A percentile compares a stretch with the other conserved stretches of the same genome.
phyloP scores from a whole-genome alignment of 768 basidiomycete genomes.

The Tylopilus sp. region DNA sequence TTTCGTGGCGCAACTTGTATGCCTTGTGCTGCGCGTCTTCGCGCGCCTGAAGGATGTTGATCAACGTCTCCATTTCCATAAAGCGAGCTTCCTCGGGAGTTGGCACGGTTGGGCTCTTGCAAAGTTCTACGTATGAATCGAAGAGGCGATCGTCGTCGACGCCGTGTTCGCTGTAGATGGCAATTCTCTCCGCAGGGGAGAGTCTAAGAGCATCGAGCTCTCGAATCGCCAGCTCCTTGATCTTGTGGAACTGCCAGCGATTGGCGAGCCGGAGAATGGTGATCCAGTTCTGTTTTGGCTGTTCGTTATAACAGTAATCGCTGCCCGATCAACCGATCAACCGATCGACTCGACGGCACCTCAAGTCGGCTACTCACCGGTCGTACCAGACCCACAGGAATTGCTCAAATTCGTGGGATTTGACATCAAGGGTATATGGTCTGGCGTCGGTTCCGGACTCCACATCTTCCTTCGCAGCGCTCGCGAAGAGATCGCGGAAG shows the following conservation, averaged over 20 bases:
- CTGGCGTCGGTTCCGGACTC: constrained; percentile 35
- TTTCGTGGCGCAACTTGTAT: constrained; percentile 23
- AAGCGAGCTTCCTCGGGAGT: constrained; percentile 49
- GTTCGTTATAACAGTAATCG: constrained; percentile 51
- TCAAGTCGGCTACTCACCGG: constrained; percentile 31
- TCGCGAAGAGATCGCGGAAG: constrained; percentile 38
- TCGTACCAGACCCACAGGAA: constrained; percentile 63
- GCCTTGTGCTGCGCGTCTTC: constrained; percentile 45
- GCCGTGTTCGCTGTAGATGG: constrained; percentile 50
- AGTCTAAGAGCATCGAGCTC: constrained; percentile 50
- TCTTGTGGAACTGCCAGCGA: constrained; percentile 53
- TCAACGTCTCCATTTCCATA: constrained; percentile 53
- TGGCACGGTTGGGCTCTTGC: constrained; percentile 50
- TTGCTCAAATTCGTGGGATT: constrained; percentile 43
- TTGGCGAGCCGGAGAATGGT: constrained; percentile 52
- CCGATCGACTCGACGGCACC: neutral
- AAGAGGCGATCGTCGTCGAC: constrained; percentile 52
- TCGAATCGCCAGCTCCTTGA: constrained; percentile 49
- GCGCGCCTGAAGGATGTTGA: constrained; percentile 52
- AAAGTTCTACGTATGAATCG: constrained; percentile 50
- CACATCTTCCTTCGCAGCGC: constrained; percentile 25
- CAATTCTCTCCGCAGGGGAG: constrained; percentile 49
- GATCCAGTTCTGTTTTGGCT: constrained; percentile 49
- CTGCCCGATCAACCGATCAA: constrained; percentile 30
- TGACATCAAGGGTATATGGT: constrained; percentile 44